Conservation (phyloP, 2,329 filamentous ascomycete genomes). For the Paraphaeosphaeria sporulosa region DNA sequence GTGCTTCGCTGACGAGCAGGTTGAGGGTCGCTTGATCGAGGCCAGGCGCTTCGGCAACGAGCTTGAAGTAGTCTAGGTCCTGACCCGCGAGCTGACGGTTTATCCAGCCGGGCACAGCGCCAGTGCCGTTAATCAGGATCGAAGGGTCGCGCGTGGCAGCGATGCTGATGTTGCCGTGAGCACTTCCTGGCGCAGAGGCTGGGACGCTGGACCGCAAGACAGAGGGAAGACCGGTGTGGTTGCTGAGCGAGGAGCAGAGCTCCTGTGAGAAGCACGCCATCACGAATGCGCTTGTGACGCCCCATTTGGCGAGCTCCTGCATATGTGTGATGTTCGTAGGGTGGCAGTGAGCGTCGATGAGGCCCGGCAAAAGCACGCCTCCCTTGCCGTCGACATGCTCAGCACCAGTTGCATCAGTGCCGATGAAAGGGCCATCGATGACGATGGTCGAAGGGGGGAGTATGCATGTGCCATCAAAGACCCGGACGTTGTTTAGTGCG, state of each 20-base stretch:
- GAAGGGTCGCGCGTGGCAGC: background rate
- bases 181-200: slow-evolving; percentile 12
- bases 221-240: slow-evolving; percentile 7
- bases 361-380: slow-evolving; percentile 23
- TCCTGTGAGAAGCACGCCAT: slow-evolving; percentile 9
- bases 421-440: slow-evolving; percentile 14
- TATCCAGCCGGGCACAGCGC: slow-evolving; percentile 1
- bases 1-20: background rate
- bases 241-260: slow-evolving; percentile 6
- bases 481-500: slow-evolving; percentile 16
- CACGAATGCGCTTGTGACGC: slow-evolving; percentile 24
- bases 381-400: slow-evolving; percentile 21
- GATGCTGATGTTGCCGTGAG: background rate
- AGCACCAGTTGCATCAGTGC: background rate
- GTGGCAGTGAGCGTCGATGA: slow-evolving; percentile 29
- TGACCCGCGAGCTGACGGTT: background rate
- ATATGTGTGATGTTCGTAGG: slow-evolving; percentile 15
- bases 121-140: background rate
- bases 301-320: slow-evolving; percentile 16
- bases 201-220: background rate
- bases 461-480: slow-evolving; percentile 15
- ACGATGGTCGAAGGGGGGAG: slow-evolving; percentile 12
- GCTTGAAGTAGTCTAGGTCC: slow-evolving; percentile 19
- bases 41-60: slow-evolving; percentile 10
- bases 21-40: slow-evolving; percentile 9